Conservation (phyloP, 202 grass and related monocot species). For the Setaria italica region DNA sequence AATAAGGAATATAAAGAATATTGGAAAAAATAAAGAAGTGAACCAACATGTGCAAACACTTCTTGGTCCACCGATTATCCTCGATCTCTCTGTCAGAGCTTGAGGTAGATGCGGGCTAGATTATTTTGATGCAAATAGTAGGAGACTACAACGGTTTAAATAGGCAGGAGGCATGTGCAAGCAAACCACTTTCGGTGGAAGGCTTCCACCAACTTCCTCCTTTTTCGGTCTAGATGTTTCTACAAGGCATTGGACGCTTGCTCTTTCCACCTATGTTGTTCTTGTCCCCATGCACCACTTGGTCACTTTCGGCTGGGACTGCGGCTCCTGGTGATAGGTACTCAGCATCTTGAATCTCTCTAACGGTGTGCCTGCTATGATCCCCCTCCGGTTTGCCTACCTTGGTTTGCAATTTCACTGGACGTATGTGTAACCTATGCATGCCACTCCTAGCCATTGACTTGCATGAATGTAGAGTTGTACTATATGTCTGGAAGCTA, state of each 20-base stretch:
- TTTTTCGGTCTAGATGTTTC: not conserved
- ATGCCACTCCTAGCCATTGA: not conserved
- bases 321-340: too few relatives aligned
- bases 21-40: not conserved
- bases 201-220: not conserved
- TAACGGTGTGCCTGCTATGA: too few relatives aligned
- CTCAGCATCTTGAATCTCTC: too few relatives aligned
- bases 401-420: not conserved
- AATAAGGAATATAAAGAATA: not conserved
- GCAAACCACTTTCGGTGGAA: conserved; percentile 54
- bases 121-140: not conserved
- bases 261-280: conserved; percentile 20
- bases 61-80: not conserved
- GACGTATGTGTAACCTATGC: not conserved
- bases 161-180: conserved; percentile 40
- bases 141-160: conserved; percentile 11
- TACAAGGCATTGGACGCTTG: not conserved
- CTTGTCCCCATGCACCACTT: not conserved
- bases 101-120: not conserved
- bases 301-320: not conserved
- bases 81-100: too few relatives aligned
- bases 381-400: too few relatives aligned
- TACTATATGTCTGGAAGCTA: too few relatives aligned
- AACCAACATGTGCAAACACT: not conserved
- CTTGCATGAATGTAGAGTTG: not conserved